A percentile compares a stretch with the other conserved stretches of the same genome.
phyloP scores from a whole-genome alignment of 148 eudicot genomes.

The Fallopia convolvulus region DNA sequence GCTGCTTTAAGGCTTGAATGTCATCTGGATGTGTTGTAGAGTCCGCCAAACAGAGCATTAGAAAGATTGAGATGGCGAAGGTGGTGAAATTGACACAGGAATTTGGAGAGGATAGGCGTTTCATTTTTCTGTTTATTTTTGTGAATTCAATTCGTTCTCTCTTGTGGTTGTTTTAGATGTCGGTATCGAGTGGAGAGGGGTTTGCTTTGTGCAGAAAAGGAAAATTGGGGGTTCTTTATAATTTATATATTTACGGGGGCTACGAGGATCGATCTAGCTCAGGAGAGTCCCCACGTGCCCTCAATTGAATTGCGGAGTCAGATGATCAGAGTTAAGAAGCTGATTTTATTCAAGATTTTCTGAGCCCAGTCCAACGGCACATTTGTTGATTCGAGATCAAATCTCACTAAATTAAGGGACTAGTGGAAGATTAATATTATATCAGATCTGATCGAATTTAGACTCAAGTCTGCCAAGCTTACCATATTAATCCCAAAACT shows the following conservation, averaged over 20 bases:
- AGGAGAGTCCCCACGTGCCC: neutral
- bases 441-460: neutral
- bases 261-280: neutral
- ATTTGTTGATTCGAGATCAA: constrained; percentile 6
- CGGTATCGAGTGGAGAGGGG: neutral
- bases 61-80: neutral
- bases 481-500: too few relatives aligned
- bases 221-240: neutral
- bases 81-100: neutral
- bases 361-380: neutral
- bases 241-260: neutral
- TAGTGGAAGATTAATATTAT: neutral
- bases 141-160: neutral
- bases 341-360: neutral
- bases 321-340: neutral
- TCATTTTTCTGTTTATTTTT: neutral
- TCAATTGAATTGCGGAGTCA: neutral
- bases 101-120: neutral
- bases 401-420: neutral
- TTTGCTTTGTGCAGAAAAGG: neutral
- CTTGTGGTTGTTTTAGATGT: neutral
- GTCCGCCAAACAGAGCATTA: neutral
- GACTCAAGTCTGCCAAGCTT: neutral
- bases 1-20: constrained; percentile 34
- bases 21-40: constrained; percentile 53